phyloP scores from a whole-genome alignment of 495 filamentous ascomycete genomes.

The Xylaria sp. region DNA sequence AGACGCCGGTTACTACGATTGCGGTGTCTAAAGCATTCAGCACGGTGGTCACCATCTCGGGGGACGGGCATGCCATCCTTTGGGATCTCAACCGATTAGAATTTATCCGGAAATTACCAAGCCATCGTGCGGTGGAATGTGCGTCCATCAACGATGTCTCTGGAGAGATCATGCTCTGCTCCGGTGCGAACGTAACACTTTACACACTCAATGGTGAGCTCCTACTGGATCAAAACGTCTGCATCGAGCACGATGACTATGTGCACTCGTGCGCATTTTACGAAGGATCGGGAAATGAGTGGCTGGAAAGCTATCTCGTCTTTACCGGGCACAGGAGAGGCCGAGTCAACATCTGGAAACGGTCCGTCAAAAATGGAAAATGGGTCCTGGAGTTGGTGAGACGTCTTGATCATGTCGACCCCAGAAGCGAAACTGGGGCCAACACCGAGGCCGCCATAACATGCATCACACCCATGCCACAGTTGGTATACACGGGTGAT shows the following conservation, averaged over 20 bases:
- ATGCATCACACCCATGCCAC: slow-evolving; percentile 82
- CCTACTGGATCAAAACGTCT: slow-evolving; percentile 80
- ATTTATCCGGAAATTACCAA: slow-evolving; percentile 78
- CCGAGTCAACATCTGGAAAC: slow-evolving; percentile 77
- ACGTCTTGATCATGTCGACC: slow-evolving; percentile 82
- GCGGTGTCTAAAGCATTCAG: slow-evolving; percentile 88
- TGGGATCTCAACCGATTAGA: slow-evolving; percentile 93
- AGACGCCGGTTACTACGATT: slow-evolving; percentile 77
- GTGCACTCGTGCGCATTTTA: slow-evolving; percentile 89
- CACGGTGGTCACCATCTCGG: slow-evolving; percentile 79
- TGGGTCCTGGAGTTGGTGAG: slow-evolving; percentile 68
- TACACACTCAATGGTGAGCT: slow-evolving; percentile 89
- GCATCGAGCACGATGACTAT: slow-evolving; percentile 72
- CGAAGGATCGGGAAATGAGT: slow-evolving; percentile 90
- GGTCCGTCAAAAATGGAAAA: slow-evolving; percentile 50
- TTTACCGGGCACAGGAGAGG: slow-evolving; percentile 89
- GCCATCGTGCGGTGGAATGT: slow-evolving; percentile 63
- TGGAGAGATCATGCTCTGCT: slow-evolving; percentile 85
- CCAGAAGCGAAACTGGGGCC: slow-evolving; percentile 70
- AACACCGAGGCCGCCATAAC: slow-evolving; percentile 86
- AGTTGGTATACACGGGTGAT: slow-evolving; percentile 90
- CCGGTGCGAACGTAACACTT: slow-evolving; percentile 72
- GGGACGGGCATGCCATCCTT: slow-evolving; percentile 81
- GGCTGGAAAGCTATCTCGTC: slow-evolving; percentile 84
- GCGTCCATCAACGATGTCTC: slow-evolving; percentile 87